Conservation (phyloP, 1,284 basidiomycete species). For the Trametes hirsuta region DNA sequence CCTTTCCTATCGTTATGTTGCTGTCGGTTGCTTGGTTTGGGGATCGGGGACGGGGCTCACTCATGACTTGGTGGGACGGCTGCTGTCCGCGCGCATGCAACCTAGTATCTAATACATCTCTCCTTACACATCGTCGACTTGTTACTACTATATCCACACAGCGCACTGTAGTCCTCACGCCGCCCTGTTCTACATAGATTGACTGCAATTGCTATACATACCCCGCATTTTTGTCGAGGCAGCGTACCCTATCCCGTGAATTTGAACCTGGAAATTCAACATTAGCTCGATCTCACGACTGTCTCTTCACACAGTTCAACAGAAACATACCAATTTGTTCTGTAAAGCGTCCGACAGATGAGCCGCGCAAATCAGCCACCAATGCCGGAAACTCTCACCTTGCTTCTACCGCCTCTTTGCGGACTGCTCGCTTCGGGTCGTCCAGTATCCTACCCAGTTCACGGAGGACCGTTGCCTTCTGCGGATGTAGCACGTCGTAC, state of each 20-base stretch:
- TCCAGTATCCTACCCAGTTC: conserved; percentile 79
- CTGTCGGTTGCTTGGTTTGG: conserved; percentile 20
- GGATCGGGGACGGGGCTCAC: conserved; percentile 3
- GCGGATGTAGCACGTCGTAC: conserved; percentile 79
- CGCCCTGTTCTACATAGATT: conserved; percentile 26
- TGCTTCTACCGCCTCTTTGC: conserved; percentile 87
- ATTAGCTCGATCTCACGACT: not conserved
- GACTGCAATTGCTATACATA: conserved; percentile 19
- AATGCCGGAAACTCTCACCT: conserved; percentile 44
- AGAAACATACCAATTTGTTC: conserved; percentile 53
- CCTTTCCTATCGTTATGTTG: conserved; percentile 20
- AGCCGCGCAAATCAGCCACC: no score
- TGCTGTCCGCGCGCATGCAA: conserved; percentile 17
- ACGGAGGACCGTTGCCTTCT: conserved; percentile 73
- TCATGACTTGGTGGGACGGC: not conserved
- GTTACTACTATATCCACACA: conserved; percentile 23
- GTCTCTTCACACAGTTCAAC: not conserved
- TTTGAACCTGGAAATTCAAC: conserved; percentile 50
- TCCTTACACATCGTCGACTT: conserved; percentile 20
- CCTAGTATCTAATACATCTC: conserved; percentile 26
- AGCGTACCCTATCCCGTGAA: conserved; percentile 46
- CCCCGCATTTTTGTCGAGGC: not conserved
- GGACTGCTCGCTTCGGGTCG: conserved; percentile 80
- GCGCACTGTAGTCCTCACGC: conserved; percentile 22
- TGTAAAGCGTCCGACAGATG: conserved; percentile 25